These are phyloP conservation scores for Cytidiella melzeri DNA, from an alignment of 768 basidiomycete species.

Conservation along the genomic window DNA sequence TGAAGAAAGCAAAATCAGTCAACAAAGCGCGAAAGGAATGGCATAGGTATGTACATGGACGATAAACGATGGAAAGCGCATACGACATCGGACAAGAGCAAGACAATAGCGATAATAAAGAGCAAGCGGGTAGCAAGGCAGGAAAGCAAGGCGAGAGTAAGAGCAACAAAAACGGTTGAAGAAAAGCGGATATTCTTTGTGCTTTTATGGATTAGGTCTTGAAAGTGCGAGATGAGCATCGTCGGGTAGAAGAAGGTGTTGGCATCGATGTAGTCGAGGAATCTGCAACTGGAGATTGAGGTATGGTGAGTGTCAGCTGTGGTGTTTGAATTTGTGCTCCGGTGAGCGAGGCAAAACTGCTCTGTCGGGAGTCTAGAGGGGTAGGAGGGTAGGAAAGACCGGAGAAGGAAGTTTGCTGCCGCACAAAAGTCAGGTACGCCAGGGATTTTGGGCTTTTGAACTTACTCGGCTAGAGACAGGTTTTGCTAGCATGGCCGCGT, in stretches of 20 bases:
- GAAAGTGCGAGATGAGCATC: background rate
- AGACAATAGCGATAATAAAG: background rate
- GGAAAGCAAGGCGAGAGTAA: background rate
- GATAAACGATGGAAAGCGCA: background rate
- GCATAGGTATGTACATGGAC: background rate
- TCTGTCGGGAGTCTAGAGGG: background rate
- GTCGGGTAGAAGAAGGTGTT: background rate
- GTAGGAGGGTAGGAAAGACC: background rate
- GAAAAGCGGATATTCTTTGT: background rate
- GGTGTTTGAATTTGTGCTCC: background rate
- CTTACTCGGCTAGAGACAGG: background rate
- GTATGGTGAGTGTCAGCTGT: background rate
- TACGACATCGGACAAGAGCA: background rate
- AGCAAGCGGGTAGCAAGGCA: background rate
- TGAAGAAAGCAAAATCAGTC: background rate
- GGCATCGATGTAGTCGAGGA: background rate
- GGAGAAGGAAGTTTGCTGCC: background rate
- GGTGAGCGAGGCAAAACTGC: background rate
- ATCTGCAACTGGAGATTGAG: background rate
- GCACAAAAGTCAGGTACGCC: background rate
- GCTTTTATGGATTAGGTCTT: background rate
- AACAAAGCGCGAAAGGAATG: background rate
- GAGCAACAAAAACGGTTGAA: background rate
- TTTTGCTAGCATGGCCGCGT: background rate
- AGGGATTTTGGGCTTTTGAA: no score